These are phyloP conservation scores for Penicillium expansum DNA, from an alignment of 2,329 filamentous ascomycete genomes.

Conservation along the genomic window DNA sequence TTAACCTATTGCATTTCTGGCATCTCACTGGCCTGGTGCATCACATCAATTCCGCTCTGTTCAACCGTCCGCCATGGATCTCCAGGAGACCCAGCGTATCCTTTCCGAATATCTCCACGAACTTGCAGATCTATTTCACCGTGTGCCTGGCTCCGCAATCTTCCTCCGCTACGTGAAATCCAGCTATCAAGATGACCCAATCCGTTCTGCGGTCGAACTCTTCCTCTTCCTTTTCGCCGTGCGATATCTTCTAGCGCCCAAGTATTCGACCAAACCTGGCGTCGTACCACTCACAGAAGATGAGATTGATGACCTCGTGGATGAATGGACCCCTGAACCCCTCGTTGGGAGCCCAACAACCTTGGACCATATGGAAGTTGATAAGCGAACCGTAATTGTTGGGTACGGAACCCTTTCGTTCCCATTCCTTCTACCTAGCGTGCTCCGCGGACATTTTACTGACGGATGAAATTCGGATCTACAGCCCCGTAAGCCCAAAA, in stretches of 20 bases:
- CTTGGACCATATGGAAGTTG: constrained; percentile 76
- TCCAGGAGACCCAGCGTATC: constrained; percentile 55
- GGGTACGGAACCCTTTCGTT: constrained; percentile 57
- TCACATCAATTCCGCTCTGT: constrained; percentile 9
- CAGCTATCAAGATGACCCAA: constrained; percentile 95
- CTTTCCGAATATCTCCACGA: constrained; percentile 55
- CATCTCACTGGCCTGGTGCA: background rate
- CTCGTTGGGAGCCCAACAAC: constrained; percentile 71
- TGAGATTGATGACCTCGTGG: constrained; percentile 95
- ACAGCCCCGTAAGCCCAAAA: constrained; percentile 82
- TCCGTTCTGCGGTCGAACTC: constrained; percentile 88
- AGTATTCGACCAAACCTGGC: constrained; percentile 89
- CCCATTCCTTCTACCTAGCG: background rate
- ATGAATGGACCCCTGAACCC: constrained; percentile 94
- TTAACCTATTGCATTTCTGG: too few species aligned
- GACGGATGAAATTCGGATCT: constrained; percentile 10
- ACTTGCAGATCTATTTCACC: constrained; percentile 70
- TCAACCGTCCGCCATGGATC: constrained; percentile 48
- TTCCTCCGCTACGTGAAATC: constrained; percentile 93
- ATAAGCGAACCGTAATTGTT: constrained; percentile 81
- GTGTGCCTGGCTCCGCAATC: constrained; percentile 89
- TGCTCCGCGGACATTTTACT: constrained; percentile 3
- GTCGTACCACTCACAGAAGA: constrained; percentile 87
- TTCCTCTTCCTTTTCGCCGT: constrained; percentile 94
- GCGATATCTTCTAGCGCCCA: constrained; percentile 84